Conservation (phyloP, 2,329 filamentous ascomycete genomes). For the Bertia moriformis region DNA sequence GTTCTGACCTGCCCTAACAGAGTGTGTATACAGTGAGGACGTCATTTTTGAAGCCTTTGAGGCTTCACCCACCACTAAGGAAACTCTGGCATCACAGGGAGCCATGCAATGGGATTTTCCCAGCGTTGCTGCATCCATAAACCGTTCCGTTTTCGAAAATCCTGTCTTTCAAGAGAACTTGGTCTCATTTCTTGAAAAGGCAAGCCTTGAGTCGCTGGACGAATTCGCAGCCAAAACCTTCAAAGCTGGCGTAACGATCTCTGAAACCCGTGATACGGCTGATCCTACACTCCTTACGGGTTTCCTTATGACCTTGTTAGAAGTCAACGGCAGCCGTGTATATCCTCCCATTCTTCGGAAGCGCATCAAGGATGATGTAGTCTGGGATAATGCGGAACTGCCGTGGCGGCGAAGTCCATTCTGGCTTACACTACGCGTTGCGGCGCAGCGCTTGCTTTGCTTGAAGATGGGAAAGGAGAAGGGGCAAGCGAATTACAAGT, state of each 20-base stretch:
- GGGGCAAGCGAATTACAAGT: too few species aligned
- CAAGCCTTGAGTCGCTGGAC: constrained; percentile 34
- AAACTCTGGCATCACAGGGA: constrained; percentile 32
- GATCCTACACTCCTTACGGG: constrained; percentile 42
- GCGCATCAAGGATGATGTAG: constrained; percentile 47
- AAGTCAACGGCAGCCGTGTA: constrained; percentile 29
- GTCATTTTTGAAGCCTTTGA: constrained; percentile 46
- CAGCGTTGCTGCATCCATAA: constrained; percentile 30
- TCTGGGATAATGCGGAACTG: constrained; percentile 24
- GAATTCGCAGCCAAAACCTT: constrained; percentile 30
- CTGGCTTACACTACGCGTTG: constrained; percentile 48
- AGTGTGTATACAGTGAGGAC: too few species aligned
- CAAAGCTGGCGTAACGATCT: constrained; percentile 32
- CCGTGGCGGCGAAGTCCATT: constrained; percentile 50
- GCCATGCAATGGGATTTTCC: constrained; percentile 47
- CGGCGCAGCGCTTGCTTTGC: constrained; percentile 33
- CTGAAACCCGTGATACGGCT: constrained; percentile 41
- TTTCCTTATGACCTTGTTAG: constrained; percentile 44
- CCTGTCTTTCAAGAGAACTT: constrained; percentile 29
- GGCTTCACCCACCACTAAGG: constrained; percentile 33
- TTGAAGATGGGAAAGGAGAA: too few species aligned
- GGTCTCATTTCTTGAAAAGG: constrained; percentile 36
- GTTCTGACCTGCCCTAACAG: too few species aligned
- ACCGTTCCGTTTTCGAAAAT: constrained; percentile 19
- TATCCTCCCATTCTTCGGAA: constrained; percentile 30